Base-by-base conservation (phyloP, 2,329 filamentous ascomycete species). In the Talaromyces atroroseus region DNA sequence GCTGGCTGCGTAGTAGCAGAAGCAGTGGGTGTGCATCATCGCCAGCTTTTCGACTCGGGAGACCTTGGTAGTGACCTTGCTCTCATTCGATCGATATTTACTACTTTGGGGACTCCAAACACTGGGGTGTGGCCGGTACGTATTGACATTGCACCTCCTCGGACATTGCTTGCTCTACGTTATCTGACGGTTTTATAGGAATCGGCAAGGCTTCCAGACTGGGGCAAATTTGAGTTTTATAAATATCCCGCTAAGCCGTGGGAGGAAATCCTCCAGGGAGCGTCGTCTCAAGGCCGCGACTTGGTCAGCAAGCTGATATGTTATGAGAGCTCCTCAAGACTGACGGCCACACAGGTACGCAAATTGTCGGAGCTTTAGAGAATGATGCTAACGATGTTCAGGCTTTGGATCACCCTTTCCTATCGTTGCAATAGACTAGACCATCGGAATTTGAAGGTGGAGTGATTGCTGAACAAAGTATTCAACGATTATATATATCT, bases 1-100 rank as follows among this genome's bases (percentile, higher is more conserved):
- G 81, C 88, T 0, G 94, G 95, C 1, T 87, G 87, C 60, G 87
- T 96, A 65, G 82, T 95, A 11, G 89, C 90, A 4, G 92, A 97
- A 72, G 75, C 89, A 71, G 67, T 85, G 75, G 66, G 79, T 70
- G 60, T 78, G 62, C 61, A 79, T 68, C 63, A 84, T 75, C 46
- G 75, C 59, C 80, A 87, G 0, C 77, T 97, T 0, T 97, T 99
- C 64, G 87, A 94, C 68, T 89, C 90, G 3, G 88, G 90, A 1
- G 90, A 95, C 64, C 81, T 97, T 51, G 94, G 95, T 0, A 97
- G 89, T 67, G 94, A 99, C 72, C 78, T 99, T 40, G 89, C 90
- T 0, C 78, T 99, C 51, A 92, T 99, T 56, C 80, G 92, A 53
- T 96, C 90, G 66, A 92, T 97, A 36, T 97, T 99, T 74, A 86